These are phyloP conservation scores for Nidularia pulvinata DNA, from an alignment of 768 basidiomycete genomes.

Conservation along the genomic window DNA sequence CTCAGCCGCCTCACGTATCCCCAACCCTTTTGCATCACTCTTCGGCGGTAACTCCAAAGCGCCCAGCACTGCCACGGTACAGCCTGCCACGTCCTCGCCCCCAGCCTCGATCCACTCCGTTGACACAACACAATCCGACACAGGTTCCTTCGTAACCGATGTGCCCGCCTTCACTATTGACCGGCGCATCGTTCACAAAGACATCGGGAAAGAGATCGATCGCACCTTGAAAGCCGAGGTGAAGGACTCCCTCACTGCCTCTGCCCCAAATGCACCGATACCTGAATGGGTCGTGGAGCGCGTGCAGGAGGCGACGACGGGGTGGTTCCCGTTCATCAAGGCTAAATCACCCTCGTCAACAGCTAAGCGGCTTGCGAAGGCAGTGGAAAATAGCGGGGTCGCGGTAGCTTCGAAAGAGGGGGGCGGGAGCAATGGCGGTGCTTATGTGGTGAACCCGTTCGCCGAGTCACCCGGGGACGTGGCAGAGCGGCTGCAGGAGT, in stretches of 20 bases:
- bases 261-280: constrained; percentile 18
- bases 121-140: constrained; percentile 26
- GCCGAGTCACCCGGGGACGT: constrained; percentile 52
- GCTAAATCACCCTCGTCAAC: constrained; percentile 4
- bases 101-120: constrained; percentile 28
- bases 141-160: constrained; percentile 32
- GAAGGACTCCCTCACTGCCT: constrained; percentile 39
- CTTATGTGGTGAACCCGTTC: constrained; percentile 40
- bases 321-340: constrained; percentile 59
- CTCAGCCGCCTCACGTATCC: constrained; percentile 42
- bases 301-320: constrained; percentile 51
- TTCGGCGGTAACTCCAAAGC: constrained; percentile 44
- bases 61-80: constrained; percentile 10
- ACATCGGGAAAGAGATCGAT: constrained; percentile 53
- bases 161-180: constrained; percentile 63
- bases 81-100: constrained; percentile 22
- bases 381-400: background rate
- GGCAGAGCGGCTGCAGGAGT: constrained; percentile 62
- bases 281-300: constrained; percentile 60
- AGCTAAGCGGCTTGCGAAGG: constrained; percentile 4
- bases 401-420: constrained; percentile 1
- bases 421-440: constrained; percentile 15
- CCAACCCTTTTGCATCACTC: constrained; percentile 81
- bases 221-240: constrained; percentile 56
- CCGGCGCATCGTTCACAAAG: constrained; percentile 47